These are phyloP conservation scores for Glomus cerebriforme DNA, from an alignment of 192 early-diverging fungal genomes.

Conservation along the genomic window DNA sequence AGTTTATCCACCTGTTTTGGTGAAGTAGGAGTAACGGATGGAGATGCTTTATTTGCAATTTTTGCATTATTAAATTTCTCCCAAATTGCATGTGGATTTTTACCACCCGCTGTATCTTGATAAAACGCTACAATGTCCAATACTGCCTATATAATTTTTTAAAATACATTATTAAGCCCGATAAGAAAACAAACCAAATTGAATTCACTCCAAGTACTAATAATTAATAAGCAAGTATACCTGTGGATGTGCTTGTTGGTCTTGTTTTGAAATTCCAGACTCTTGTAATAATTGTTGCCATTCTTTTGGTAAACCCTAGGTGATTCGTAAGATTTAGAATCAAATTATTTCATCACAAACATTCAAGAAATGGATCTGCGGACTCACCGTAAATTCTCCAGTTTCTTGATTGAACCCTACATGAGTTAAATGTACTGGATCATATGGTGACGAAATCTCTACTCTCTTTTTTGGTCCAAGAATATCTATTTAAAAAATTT, in stretches of 20 bases:
- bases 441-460: conserved; percentile 94
- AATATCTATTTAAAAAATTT: conserved; percentile 40
- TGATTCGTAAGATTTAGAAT: not conserved
- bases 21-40: conserved; percentile 11
- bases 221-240: conserved; percentile 36
- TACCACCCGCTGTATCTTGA: conserved; percentile 58
- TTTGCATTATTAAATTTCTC: conserved; percentile 46
- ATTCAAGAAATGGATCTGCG: not conserved
- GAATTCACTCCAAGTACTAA: not conserved
- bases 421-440: conserved; percentile 96
- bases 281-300: conserved; percentile 92
- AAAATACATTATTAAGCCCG: not conserved
- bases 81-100: conserved; percentile 48
- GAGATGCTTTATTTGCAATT: conserved; percentile 27
- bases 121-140: conserved; percentile 85
- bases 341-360: not conserved
- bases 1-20: conserved; percentile 16
- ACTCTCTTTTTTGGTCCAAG: conserved; percentile 71
- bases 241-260: conserved; percentile 92
- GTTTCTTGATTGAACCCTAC: conserved; percentile 97
- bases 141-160: conserved; percentile 56
- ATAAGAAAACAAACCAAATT: not conserved
- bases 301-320: conserved; percentile 89
- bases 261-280: conserved; percentile 92
- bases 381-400: conserved; percentile 86